These are phyloP conservation scores for Dendrobium huoshanense DNA, from an alignment of 106 monocot species.

Conservation along the genomic window DNA sequence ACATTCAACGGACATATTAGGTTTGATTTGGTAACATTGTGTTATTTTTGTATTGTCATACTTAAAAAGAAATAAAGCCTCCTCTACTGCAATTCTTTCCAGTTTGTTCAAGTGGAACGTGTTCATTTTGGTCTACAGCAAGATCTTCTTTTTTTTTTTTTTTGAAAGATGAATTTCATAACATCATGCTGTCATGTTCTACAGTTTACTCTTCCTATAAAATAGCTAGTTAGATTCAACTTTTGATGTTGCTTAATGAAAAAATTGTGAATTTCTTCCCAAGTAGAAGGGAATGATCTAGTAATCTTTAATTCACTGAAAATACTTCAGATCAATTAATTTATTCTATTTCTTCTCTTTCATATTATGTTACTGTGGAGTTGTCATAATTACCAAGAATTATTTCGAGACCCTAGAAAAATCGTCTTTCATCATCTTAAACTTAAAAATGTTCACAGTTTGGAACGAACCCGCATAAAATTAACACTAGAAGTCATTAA, in stretches of 20 bases:
- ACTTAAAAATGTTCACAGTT: background rate
- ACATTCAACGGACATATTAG: too few relatives aligned
- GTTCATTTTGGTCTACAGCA: background rate
- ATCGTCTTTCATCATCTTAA: background rate
- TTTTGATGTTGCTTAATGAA: background rate
- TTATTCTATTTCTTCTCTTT: background rate
- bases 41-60: too few relatives aligned
- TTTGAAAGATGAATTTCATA: background rate
- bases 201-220: background rate
- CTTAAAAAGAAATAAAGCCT: too few relatives aligned
- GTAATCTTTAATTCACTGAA: conserved; percentile 1
- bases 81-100: background rate
- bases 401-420: background rate
- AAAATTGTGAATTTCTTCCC: background rate
- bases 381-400: background rate
- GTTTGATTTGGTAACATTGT: too few relatives aligned
- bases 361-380: background rate
- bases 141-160: background rate
- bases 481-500: background rate
- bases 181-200: background rate
- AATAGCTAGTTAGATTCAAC: background rate
- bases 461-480: background rate
- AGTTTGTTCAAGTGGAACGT: background rate
- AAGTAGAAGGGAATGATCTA: background rate
- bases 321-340: background rate